Percentiles rank a stretch among this genome's conserved stretches.
phyloP scores from a whole-genome alignment of 2,329 filamentous ascomycete genomes.

The Chaetothyriales sp. region DNA sequence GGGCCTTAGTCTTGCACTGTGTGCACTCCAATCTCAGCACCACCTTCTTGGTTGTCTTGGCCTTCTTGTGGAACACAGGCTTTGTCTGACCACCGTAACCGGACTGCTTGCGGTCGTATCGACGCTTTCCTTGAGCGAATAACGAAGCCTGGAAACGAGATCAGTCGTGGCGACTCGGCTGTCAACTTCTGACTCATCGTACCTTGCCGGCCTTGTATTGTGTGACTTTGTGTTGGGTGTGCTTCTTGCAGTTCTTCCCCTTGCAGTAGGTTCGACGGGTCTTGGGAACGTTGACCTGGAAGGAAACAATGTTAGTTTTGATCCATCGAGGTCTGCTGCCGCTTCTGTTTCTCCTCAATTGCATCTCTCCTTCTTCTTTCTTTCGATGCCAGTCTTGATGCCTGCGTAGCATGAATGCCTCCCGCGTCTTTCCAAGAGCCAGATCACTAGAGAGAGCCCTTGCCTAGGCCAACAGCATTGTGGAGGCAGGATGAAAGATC shows the following conservation, averaged over 20 bases:
- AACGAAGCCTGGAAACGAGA: conserved; percentile 55
- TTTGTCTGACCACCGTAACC: conserved; percentile 99
- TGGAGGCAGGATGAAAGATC: not conserved
- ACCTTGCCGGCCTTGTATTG: conserved; percentile 97
- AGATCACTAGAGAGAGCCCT: not conserved
- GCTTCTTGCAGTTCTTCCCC: conserved; percentile 86
- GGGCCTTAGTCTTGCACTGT: conserved; percentile 80
- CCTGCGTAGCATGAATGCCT: not conserved
- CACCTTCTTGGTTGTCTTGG: conserved; percentile 99
- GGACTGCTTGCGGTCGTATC: conserved; percentile 98
- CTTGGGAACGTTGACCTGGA: conserved; percentile 93
- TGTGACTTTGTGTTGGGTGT: conserved; percentile 84
- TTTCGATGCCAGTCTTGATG: not conserved
- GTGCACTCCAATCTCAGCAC: conserved; percentile 97
- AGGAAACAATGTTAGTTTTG: not conserved
- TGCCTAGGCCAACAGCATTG: not conserved
- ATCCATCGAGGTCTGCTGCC: not conserved
- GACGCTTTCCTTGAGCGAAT: conserved; percentile 97
- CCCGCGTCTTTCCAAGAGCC: not conserved
- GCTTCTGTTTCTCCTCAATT: not conserved
- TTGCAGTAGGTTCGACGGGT: conserved; percentile 97
- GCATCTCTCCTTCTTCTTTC: not conserved
- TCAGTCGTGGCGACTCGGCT: not conserved
- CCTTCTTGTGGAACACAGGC: conserved; percentile 99
- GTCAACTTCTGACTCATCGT: conserved; percentile 14